phyloP scores from a whole-genome alignment of 2,329 filamentous ascomycete genomes.

The Aspergillus flavus region DNA sequence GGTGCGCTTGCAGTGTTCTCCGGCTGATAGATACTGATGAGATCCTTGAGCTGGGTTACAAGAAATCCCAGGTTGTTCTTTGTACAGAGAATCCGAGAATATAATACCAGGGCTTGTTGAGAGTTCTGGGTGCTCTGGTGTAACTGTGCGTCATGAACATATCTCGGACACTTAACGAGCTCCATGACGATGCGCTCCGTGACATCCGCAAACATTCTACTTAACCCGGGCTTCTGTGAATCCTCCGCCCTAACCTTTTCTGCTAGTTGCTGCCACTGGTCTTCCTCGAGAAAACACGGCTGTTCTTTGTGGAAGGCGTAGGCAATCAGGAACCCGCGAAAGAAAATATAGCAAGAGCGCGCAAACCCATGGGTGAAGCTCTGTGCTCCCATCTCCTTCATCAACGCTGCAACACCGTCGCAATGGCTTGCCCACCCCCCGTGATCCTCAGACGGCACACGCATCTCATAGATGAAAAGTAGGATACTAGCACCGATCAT shows the following conservation, averaged over 20 bases:
- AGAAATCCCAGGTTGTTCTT: not conserved
- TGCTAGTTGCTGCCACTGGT: constrained; percentile 36
- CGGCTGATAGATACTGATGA: not conserved
- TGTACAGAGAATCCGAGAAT: not conserved
- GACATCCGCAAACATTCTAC: not conserved
- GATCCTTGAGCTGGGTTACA: not conserved
- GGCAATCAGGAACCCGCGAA: constrained; percentile 41
- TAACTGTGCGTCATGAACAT: not conserved
- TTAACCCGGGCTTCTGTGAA: not conserved
- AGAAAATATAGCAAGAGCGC: constrained; percentile 39
- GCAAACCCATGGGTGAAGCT: constrained; percentile 34
- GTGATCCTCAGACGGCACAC: constrained; percentile 37
- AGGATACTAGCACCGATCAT: constrained; percentile 41
- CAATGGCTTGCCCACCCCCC: constrained; percentile 41
- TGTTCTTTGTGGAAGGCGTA: constrained; percentile 36
- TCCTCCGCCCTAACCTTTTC: constrained; percentile 28
- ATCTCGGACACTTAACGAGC: not conserved
- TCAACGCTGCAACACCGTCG: constrained; percentile 39
- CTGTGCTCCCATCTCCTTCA: constrained; percentile 37
- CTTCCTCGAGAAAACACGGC: constrained; percentile 39
- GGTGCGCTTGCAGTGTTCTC: not conserved
- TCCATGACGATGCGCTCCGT: not conserved
- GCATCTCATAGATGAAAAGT: constrained; percentile 45
- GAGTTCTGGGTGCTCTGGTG: no score
- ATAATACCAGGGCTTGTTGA: not conserved